phyloP scores from a whole-genome alignment of 129 eudicot genomes.

The Rutidosis leptorrhynchoides region DNA sequence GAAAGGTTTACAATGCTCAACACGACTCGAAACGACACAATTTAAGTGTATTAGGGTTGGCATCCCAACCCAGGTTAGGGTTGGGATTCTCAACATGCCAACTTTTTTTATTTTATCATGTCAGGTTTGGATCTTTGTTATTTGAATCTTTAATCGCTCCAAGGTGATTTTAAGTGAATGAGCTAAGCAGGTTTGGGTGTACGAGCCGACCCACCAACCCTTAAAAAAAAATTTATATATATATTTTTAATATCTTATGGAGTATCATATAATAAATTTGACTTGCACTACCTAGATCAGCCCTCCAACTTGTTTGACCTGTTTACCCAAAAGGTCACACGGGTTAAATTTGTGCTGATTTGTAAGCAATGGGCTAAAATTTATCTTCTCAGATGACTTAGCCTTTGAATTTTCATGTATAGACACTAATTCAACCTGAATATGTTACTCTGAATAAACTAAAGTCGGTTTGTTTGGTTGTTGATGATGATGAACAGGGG shows the following conservation, averaged over 20 bases:
- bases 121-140: background rate
- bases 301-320: background rate
- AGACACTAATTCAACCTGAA: background rate
- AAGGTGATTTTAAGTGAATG: no score
- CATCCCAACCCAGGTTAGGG: background rate
- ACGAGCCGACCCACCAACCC: background rate
- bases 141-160: no score
- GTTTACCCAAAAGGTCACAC: background rate
- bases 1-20: background rate
- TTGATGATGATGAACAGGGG: constrained; percentile 62
- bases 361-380: background rate
- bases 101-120: background rate
- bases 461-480: constrained; percentile 8
- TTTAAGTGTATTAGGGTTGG: no score
- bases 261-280: background rate
- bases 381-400: background rate
- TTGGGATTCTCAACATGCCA: background rate
- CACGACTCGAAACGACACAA: background rate
- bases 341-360: background rate
- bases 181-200: background rate
- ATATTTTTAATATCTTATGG: no score
- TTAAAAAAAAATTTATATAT: no score
- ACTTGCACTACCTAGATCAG: background rate
- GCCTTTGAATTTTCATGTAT: background rate
- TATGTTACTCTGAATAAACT: constrained; percentile 1